Evolutionary conservation across 2,329 filamentous ascomycete genomes (phyloP).

Genomic region (Xylariaceae sp.): DNA sequence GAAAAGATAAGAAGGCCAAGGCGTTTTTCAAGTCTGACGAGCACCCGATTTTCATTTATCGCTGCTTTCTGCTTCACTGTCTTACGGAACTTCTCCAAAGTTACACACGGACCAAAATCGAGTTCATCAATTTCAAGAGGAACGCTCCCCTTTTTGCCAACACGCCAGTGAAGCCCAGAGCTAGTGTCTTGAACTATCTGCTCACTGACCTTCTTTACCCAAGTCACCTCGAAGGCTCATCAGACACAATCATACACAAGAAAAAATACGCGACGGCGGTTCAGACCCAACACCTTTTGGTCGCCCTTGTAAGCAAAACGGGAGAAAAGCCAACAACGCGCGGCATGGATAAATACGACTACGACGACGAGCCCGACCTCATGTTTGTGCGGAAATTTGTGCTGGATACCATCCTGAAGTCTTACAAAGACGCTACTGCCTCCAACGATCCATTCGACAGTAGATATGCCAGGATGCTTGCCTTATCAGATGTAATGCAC

Average conservation of each 20-base stretch:
- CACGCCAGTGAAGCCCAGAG: slow-evolving; percentile 91
- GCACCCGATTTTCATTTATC: slow-evolving; percentile 93
- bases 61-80: slow-evolving; percentile 91
- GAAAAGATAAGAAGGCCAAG: slow-evolving; percentile 65
- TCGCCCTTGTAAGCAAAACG: slow-evolving; percentile 84
- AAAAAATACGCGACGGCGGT: slow-evolving; percentile 83
- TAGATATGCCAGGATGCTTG: slow-evolving; percentile 85
- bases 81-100: slow-evolving; percentile 85
- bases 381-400: slow-evolving; percentile 94
- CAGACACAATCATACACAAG: slow-evolving; percentile 73
- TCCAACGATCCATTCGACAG: slow-evolving; percentile 78
- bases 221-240: slow-evolving; percentile 61
- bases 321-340: slow-evolving; percentile 68
- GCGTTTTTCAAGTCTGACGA: slow-evolving; percentile 83
- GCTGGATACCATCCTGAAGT: slow-evolving; percentile 85
- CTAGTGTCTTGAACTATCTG: slow-evolving; percentile 89
- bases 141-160: slow-evolving; percentile 79
- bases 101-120: slow-evolving; percentile 93
- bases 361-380: slow-evolving; percentile 78
- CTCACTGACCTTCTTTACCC: slow-evolving; percentile 71
- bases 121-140: slow-evolving; percentile 98
- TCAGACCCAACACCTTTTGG: slow-evolving; percentile 82
- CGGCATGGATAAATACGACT: slow-evolving; percentile 55
- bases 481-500: slow-evolving; percentile 86
- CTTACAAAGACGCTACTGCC: slow-evolving; percentile 82